Conservation (phyloP, 1,284 basidiomycete species). For the Trametes polyzona region DNA sequence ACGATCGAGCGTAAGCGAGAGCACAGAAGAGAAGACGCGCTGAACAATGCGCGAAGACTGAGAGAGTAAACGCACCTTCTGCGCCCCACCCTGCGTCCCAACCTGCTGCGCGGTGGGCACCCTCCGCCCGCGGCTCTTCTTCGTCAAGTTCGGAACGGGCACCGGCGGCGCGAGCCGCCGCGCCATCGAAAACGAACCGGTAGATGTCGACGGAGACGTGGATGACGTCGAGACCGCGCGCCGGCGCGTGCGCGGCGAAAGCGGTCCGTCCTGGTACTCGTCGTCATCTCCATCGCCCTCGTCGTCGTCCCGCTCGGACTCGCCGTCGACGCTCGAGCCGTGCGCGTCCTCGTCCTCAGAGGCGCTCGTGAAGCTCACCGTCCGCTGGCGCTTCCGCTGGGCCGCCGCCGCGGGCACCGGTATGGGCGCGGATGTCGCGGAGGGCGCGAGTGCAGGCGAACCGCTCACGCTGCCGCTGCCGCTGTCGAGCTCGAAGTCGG, state of each 20-base stretch:
- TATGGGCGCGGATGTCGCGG: constrained; percentile 18
- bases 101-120: constrained; percentile 62
- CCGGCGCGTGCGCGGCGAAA: constrained; percentile 34
- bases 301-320: constrained; percentile 35
- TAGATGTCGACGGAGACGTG: constrained; percentile 15
- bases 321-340: constrained; percentile 30
- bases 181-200: constrained; percentile 15
- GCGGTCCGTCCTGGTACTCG: constrained; percentile 41
- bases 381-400: constrained; percentile 26
- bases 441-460: constrained; percentile 26
- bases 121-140: constrained; percentile 70
- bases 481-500: constrained; percentile 20
- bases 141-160: constrained; percentile 72
- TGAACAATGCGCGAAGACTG: too few relatives aligned
- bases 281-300: constrained; percentile 30
- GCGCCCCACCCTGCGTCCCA: constrained; percentile 41
- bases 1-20: constrained; percentile 15
- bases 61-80: constrained; percentile 36
- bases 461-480: constrained; percentile 19
- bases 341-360: constrained; percentile 14
- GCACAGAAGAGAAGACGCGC: neutral
- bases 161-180: constrained; percentile 54
- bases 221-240: constrained; percentile 21
- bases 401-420: constrained; percentile 5
- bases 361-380: constrained; percentile 31